A percentile compares a stretch with the other conserved stretches of the same genome.
phyloP scores from a whole-genome alignment of 805 yeast genomes.

The Lipomyces sp. region DNA sequence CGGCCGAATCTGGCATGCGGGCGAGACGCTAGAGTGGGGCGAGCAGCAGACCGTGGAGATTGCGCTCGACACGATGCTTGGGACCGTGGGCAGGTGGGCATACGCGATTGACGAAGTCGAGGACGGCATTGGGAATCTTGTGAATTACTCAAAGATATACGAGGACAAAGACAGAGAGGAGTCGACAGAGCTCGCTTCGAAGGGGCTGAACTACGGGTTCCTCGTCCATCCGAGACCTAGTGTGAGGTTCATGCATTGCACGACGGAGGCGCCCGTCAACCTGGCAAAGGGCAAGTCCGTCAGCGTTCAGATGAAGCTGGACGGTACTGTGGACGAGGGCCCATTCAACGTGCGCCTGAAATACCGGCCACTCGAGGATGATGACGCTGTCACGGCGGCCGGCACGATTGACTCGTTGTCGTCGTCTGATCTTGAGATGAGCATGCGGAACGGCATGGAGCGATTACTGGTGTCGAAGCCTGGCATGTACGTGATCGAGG shows the following conservation, averaged over 20 bases:
- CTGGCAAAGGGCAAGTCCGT: slow-evolving; percentile 33
- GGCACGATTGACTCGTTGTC: background rate
- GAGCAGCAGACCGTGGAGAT: slow-evolving; percentile 42
- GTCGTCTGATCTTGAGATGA: slow-evolving; percentile 2
- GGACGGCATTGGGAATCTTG: slow-evolving; percentile 64
- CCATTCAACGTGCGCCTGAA: slow-evolving; percentile 46
- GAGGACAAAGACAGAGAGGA: slow-evolving; percentile 28
- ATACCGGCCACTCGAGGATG: slow-evolving; percentile 10
- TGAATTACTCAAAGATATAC: slow-evolving; percentile 35
- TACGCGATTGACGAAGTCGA: slow-evolving; percentile 56
- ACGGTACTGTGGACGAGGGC: slow-evolving; percentile 40
- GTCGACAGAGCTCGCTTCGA: slow-evolving; percentile 37
- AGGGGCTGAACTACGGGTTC: slow-evolving; percentile 46
- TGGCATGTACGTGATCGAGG: slow-evolving; percentile 60
- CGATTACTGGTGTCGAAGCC: slow-evolving; percentile 48
- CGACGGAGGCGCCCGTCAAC: slow-evolving; percentile 35
- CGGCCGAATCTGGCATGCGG: slow-evolving; percentile 26
- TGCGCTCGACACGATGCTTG: slow-evolving; percentile 44
- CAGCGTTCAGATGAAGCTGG: slow-evolving; percentile 28
- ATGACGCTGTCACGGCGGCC: background rate
- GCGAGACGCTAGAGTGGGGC: slow-evolving; percentile 37
- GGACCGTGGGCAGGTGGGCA: slow-evolving; percentile 51
- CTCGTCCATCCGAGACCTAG: slow-evolving; percentile 56
- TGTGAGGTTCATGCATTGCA: slow-evolving; percentile 42
- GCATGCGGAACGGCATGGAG: slow-evolving; percentile 17